A percentile compares a stretch with the other conserved stretches of the same genome.
These are phyloP conservation scores for Geoglossum cookeanum DNA, from an alignment of 2,329 filamentous ascomycete species.

Conservation along the genomic window DNA sequence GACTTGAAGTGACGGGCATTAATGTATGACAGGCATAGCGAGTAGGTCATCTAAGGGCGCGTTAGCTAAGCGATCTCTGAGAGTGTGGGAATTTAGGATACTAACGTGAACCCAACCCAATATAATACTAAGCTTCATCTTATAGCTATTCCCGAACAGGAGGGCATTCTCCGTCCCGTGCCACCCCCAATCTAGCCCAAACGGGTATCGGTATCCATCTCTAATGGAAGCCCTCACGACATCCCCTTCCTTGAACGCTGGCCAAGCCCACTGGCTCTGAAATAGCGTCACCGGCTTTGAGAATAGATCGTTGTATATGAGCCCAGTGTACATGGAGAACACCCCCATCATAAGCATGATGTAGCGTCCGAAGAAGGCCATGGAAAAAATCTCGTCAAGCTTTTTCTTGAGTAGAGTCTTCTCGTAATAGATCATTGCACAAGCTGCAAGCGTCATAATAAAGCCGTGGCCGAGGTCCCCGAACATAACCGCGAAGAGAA, in stretches of 20 bases:
- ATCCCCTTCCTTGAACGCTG: slow-evolving; percentile 45
- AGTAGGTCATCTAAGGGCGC: slow-evolving; percentile 69
- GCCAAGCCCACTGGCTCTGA: slow-evolving; percentile 77
- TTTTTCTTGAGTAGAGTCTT: slow-evolving; percentile 64
- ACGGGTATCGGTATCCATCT: slow-evolving; percentile 71
- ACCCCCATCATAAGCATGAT: slow-evolving; percentile 97
- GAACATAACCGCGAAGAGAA: slow-evolving; percentile 99
- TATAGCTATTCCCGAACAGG: slow-evolving; percentile 94
- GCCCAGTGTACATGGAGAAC: slow-evolving; percentile 91
- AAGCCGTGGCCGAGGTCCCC: slow-evolving; percentile 88
- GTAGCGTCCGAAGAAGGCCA: slow-evolving; percentile 98
- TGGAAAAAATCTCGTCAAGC: slow-evolving; percentile 89
- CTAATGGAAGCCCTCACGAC: slow-evolving; percentile 49
- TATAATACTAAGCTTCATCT: slow-evolving; percentile 99
- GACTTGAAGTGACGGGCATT: slow-evolving; percentile 92
- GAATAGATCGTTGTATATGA: slow-evolving; percentile 96
- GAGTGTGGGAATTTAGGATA: slow-evolving; percentile 5
- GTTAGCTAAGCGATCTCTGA: background rate
- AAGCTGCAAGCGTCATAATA: slow-evolving; percentile 68
- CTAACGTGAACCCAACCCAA: slow-evolving; percentile 73
- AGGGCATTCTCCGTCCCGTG: slow-evolving; percentile 90
- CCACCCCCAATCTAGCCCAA: slow-evolving; percentile 92
- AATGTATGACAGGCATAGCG: slow-evolving; percentile 76
- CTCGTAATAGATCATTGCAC: slow-evolving; percentile 94
- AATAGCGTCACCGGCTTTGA: slow-evolving; percentile 85